Evolutionary conservation across 2,329 filamentous ascomycete species (phyloP).

Genomic region (Xylariaceae sp.): DNA sequence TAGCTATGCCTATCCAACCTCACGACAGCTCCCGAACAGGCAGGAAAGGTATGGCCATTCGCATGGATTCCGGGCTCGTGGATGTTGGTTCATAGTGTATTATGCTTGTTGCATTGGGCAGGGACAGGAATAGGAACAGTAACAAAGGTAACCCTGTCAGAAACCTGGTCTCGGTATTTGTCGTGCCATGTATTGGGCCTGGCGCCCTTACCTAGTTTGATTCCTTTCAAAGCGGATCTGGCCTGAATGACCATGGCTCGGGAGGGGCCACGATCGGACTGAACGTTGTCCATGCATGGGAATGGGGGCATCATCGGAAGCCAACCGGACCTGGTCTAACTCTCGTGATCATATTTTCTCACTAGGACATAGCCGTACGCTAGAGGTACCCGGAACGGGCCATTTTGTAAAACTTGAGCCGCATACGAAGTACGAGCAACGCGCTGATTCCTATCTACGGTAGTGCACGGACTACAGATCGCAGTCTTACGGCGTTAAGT

Average conservation of each 20-base stretch:
- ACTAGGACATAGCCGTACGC: too few species aligned
- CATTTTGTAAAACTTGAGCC: not conserved
- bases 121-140: conserved; percentile 5
- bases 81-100: not conserved
- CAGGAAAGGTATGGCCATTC: not conserved
- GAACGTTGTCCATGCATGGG: conserved; percentile 13
- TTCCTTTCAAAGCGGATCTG: conserved; percentile 1
- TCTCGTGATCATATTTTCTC: not conserved
- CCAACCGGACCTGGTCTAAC: conserved; percentile 3
- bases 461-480: too few species aligned
- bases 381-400: not conserved
- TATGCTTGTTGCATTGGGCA: conserved; percentile 2
- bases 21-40: not conserved
- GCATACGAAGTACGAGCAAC: not conserved
- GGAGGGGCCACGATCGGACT: conserved; percentile 8
- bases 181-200: conserved; percentile 3
- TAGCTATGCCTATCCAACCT: not conserved
- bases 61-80: too few species aligned
- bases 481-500: not conserved
- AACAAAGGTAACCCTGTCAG: too few species aligned
- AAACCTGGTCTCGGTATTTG: conserved; percentile 2
- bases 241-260: conserved; percentile 4
- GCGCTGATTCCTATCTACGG: not conserved
- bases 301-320: conserved; percentile 1
- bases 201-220: not conserved